Conservation (phyloP, 148 eudicot species). For the Hydrangea macrophylla region DNA sequence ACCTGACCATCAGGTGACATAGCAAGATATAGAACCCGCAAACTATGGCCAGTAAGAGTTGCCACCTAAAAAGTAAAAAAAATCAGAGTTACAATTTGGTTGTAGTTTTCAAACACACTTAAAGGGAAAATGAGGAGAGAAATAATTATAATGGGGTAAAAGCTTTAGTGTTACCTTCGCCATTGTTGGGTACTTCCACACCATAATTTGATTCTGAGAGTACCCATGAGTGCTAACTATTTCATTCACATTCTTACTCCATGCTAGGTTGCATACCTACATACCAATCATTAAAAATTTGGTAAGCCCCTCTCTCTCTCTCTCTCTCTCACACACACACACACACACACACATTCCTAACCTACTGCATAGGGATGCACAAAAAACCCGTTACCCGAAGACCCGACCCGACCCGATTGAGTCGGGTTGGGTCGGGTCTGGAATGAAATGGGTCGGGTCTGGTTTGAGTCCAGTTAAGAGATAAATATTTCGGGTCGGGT, state of each 20-base stretch:
- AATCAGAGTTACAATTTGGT: background rate
- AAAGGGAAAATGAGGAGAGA: too few species aligned
- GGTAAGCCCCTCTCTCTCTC: too few species aligned
- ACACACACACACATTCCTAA: too few species aligned
- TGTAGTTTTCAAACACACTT: background rate
- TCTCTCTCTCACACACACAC: too few species aligned
- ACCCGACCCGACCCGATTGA: too few species aligned
- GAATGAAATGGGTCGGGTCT: too few species aligned
- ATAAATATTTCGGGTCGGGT: too few species aligned
- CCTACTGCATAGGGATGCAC: too few species aligned
- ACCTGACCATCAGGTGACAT: conserved; percentile 99
- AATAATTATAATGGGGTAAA: background rate
- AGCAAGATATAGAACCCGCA: conserved; percentile 91
- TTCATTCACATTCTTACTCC: conserved; percentile 99
- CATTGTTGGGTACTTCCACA: conserved; percentile 95
- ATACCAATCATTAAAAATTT: background rate
- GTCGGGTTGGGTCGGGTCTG: too few species aligned
- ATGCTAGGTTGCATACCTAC: conserved; percentile 97
- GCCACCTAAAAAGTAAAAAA: conserved; percentile 62
- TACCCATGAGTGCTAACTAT: conserved; percentile 98
- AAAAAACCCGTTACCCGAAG: too few species aligned
- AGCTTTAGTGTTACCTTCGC: conserved; percentile 49
- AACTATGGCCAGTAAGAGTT: conserved; percentile 89
- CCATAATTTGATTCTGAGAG: conserved; percentile 97
- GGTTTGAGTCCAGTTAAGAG: too few species aligned